A percentile compares a stretch with the other conserved stretches of the same genome.
phyloP scores from a whole-genome alignment of 2,329 filamentous ascomycete species.

The Intubia oerlemansii region DNA sequence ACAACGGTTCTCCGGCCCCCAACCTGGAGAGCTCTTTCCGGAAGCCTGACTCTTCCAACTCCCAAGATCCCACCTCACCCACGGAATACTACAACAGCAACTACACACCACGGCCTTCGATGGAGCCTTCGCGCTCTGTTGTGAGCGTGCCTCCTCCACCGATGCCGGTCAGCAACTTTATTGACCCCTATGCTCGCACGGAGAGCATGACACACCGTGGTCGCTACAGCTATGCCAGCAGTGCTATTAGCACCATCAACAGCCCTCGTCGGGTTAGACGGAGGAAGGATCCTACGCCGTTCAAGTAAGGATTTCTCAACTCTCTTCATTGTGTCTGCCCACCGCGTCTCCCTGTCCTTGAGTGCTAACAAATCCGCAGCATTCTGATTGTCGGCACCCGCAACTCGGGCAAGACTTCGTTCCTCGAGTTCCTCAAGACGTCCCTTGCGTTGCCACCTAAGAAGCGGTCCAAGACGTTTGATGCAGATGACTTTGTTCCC shows the following conservation, averaged over 20 bases:
- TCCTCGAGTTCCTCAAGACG: slow-evolving; percentile 84
- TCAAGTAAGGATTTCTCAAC: slow-evolving; percentile 66
- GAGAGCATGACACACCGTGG: slow-evolving; percentile 96
- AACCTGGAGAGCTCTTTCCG: slow-evolving; percentile 23
- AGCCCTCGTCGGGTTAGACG: slow-evolving; percentile 78
- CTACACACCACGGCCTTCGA: slow-evolving; percentile 24
- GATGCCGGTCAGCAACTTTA: slow-evolving; percentile 36
- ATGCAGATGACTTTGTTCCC: slow-evolving; percentile 35
- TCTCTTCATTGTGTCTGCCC: too few relatives aligned
- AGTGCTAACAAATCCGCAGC: slow-evolving; percentile 25
- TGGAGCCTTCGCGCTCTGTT: slow-evolving; percentile 25
- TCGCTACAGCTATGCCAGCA: slow-evolving; percentile 90
- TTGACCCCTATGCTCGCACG: slow-evolving; percentile 61
- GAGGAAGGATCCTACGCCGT: slow-evolving; percentile 91
- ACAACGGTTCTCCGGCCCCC: slow-evolving; percentile 23
- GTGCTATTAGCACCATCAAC: slow-evolving; percentile 76
- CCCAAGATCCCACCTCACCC: background rate
- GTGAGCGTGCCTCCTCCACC: slow-evolving; percentile 32
- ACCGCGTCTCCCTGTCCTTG: too few relatives aligned
- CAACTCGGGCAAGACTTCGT: slow-evolving; percentile 83
- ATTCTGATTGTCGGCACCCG: slow-evolving; percentile 78
- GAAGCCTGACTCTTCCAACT: slow-evolving; percentile 30
- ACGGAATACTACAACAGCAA: slow-evolving; percentile 6
- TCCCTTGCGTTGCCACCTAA: slow-evolving; percentile 65
- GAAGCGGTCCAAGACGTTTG: slow-evolving; percentile 39